These are phyloP conservation scores for Phytophthora boehmeriae DNA, from an alignment of 352 stramenopile genomes.

Conservation along the genomic window DNA sequence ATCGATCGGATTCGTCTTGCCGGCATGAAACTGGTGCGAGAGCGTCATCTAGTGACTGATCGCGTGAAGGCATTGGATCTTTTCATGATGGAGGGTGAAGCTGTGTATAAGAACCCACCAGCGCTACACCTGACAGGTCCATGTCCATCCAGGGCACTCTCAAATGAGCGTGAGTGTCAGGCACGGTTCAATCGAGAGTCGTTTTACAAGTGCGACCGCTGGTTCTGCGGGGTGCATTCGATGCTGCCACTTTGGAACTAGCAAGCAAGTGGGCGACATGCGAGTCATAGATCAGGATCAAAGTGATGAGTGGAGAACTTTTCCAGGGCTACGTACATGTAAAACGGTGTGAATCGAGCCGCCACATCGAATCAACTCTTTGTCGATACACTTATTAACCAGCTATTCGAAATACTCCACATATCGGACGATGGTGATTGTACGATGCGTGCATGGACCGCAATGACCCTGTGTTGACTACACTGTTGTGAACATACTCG, in stretches of 20 bases:
- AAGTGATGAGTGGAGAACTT: neutral
- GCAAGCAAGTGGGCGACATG: conserved; percentile 13
- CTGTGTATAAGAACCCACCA: conserved; percentile 50
- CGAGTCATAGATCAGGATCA: neutral
- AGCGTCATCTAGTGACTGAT: conserved; percentile 62
- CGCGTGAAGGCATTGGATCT: conserved; percentile 61
- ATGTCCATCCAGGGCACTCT: conserved; percentile 65
- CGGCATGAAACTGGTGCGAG: conserved; percentile 64
- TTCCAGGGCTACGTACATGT: neutral
- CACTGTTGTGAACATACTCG: no score
- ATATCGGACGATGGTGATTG: no score
- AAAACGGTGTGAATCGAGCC: neutral
- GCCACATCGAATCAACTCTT: neutral
- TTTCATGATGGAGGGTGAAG: conserved; percentile 60
- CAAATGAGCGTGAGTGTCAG: conserved; percentile 48
- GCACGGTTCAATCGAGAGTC: conserved; percentile 54
- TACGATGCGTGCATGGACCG: no score
- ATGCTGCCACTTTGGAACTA: conserved; percentile 35
- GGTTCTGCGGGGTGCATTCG: conserved; percentile 70
- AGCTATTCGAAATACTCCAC: neutral
- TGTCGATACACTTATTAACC: neutral
- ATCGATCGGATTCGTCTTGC: conserved; percentile 65
- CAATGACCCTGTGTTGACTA: no score
- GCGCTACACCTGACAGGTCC: conserved; percentile 43
- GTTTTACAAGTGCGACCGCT: conserved; percentile 76